A percentile compares a stretch with the other conserved stretches of the same genome.
Evolutionary conservation across 805 yeast genomes (phyloP).

Genomic region (Naumovozyma dairenensis): DNA sequence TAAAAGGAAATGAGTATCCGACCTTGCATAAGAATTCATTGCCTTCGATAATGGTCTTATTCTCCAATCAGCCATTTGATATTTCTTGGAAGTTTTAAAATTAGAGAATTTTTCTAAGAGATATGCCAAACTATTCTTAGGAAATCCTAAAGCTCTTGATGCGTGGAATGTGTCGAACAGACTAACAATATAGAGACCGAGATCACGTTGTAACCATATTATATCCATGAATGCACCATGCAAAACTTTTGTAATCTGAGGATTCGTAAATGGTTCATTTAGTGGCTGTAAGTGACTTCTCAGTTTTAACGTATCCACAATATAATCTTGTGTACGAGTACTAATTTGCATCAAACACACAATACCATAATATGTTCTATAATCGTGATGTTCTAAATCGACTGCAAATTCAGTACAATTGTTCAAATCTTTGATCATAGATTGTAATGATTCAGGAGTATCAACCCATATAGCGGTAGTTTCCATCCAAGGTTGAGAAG

Average conservation of each 20-base stretch:
- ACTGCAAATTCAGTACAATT: constrained; percentile 64
- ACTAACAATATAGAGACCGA: constrained; percentile 83
- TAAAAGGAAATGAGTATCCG: constrained; percentile 88
- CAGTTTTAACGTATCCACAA: constrained; percentile 74
- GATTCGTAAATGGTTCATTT: constrained; percentile 73
- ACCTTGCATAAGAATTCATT: constrained; percentile 79
- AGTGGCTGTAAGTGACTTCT: constrained; percentile 59
- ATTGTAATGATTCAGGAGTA: constrained; percentile 37
- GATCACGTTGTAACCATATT: constrained; percentile 91
- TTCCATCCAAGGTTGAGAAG: constrained; percentile 53
- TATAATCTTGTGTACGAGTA: constrained; percentile 69
- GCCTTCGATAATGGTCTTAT: constrained; percentile 68
- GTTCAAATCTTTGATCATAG: constrained; percentile 46
- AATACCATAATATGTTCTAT: constrained; percentile 79
- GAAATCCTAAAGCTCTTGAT: constrained; percentile 65
- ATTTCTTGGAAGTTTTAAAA: constrained; percentile 84
- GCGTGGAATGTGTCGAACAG: constrained; percentile 93
- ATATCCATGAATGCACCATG: constrained; percentile 98
- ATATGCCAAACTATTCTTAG: constrained; percentile 76
- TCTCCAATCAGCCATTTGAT: constrained; percentile 96
- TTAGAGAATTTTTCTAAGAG: constrained; percentile 69
- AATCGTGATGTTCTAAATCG: constrained; percentile 94
- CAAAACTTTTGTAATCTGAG: constrained; percentile 71
- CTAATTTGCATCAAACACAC: constrained; percentile 92
- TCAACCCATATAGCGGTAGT: constrained; percentile 68